These are phyloP conservation scores for Aspergillus fijiensis DNA, from an alignment of 2,329 filamentous ascomycete species.

Conservation along the genomic window DNA sequence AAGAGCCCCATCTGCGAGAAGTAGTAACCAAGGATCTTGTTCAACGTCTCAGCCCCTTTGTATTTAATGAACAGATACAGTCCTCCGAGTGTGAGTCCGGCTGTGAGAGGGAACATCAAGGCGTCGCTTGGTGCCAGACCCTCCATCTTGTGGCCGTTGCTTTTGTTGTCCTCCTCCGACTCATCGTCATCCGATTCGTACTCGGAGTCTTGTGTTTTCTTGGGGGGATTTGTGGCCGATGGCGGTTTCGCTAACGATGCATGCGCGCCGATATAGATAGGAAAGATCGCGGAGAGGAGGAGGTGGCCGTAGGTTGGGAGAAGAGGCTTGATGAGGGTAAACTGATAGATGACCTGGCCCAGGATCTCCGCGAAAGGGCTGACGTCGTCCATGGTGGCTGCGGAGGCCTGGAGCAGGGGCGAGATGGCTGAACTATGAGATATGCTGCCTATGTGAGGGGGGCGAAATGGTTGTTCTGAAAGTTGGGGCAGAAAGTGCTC, in stretches of 20 bases:
- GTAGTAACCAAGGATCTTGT: constrained; percentile 79
- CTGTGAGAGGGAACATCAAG: constrained; percentile 78
- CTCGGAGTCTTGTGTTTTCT: constrained; percentile 42
- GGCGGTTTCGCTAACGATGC: constrained; percentile 80
- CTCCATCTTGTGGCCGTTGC: constrained; percentile 60
- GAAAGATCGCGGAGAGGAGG: constrained; percentile 69
- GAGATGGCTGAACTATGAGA: not conserved
- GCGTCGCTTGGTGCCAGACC: constrained; percentile 75
- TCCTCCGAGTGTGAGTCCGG: constrained; percentile 67
- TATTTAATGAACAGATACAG: constrained; percentile 89
- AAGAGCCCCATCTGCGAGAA: constrained; percentile 78
- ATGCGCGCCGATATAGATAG: constrained; percentile 82
- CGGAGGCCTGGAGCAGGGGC: not conserved
- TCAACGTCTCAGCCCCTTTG: constrained; percentile 76
- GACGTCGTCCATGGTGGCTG: constrained; percentile 32
- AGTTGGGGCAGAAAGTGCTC: not conserved
- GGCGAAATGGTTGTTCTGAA: not conserved
- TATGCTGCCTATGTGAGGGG: not conserved
- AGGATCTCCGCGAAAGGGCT: constrained; percentile 41
- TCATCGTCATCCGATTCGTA: constrained; percentile 42
- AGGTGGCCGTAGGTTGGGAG: constrained; percentile 62
- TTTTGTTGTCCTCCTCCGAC: constrained; percentile 55
- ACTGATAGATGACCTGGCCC: constrained; percentile 46
- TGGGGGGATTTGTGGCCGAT: constrained; percentile 67
- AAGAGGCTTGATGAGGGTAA: constrained; percentile 44